These are phyloP conservation scores for Populus nigra DNA, from an alignment of 345 rosid species.

Conservation along the genomic window DNA sequence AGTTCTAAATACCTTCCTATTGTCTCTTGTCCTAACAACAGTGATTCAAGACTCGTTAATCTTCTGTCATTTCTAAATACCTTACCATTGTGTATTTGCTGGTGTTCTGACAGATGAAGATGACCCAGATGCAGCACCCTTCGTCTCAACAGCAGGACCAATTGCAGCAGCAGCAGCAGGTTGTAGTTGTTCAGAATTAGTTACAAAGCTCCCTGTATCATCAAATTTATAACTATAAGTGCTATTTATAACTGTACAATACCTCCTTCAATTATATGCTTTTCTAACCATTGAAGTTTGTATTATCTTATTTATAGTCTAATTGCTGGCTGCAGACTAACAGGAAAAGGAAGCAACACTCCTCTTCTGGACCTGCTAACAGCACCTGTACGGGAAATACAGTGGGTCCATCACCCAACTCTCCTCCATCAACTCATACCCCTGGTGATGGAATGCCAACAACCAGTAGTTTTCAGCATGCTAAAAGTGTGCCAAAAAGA, in stretches of 20 bases:
- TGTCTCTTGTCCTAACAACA: neutral
- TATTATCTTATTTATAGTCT: slow-evolving; percentile 11
- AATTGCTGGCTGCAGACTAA: slow-evolving; percentile 34
- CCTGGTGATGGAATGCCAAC: slow-evolving; percentile 60
- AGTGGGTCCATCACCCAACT: slow-evolving; percentile 54
- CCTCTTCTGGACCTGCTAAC: slow-evolving; percentile 65
- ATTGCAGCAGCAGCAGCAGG: slow-evolving; percentile 50
- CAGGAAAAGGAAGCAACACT: slow-evolving; percentile 60
- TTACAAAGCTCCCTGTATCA: slow-evolving; percentile 3
- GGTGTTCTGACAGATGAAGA: slow-evolving; percentile 47
- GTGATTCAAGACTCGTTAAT: neutral
- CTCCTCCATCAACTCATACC: slow-evolving; percentile 68
- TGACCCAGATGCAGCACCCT: slow-evolving; percentile 49
- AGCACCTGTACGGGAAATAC: slow-evolving; percentile 66
- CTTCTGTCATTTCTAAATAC: neutral
- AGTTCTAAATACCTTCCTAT: neutral
- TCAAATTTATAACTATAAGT: slow-evolving; percentile 4
- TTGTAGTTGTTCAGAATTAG: slow-evolving; percentile 19
- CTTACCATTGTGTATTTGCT: slow-evolving; percentile 1
- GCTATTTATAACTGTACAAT: slow-evolving; percentile 1
- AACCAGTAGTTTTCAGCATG: slow-evolving; percentile 41
- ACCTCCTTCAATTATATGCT: neutral
- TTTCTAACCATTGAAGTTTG: neutral
- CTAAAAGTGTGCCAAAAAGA: slow-evolving; percentile 39
- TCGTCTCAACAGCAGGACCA: slow-evolving; percentile 55